A percentile compares a stretch with the other conserved stretches of the same genome.
Evolutionary conservation across 2,329 filamentous ascomycete genomes (phyloP).

Genomic region (Xylariaceae sp.): DNA sequence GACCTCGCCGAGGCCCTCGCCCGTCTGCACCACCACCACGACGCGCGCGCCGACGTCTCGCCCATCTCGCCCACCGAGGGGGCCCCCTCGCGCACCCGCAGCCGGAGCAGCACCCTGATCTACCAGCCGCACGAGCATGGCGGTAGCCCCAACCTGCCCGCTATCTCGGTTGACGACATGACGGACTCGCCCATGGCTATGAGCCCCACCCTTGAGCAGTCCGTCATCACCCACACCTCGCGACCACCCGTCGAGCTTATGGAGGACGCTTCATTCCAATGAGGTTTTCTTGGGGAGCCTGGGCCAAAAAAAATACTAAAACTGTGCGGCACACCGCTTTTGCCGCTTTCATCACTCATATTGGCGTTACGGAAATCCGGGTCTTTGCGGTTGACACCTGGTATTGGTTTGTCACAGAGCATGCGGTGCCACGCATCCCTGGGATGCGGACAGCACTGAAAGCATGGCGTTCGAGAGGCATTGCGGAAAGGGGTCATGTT

Average conservation of each 20-base stretch:
- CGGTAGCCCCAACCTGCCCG: conserved; percentile 49
- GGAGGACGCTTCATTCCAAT: conserved; percentile 24
- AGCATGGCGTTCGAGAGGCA: no score
- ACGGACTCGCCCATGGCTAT: conserved; percentile 45
- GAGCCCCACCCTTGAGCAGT: conserved; percentile 28
- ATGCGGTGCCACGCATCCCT: no score
- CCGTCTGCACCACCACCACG: conserved; percentile 44
- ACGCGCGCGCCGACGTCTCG: conserved; percentile 26
- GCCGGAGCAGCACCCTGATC: conserved; percentile 58
- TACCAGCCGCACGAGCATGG: conserved; percentile 54
- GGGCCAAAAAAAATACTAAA: neutral
- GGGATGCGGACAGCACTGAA: no score
- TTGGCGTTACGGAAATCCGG: no score
- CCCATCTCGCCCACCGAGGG: conserved; percentile 33
- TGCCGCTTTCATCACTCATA: no score
- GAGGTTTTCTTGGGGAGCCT: neutral
- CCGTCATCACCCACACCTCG: conserved; percentile 52
- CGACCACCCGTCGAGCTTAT: conserved; percentile 61
- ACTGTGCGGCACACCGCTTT: no score
- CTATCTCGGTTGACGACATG: conserved; percentile 61
- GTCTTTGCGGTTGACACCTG: no score
- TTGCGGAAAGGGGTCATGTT: no score
- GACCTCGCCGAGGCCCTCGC: conserved; percentile 60
- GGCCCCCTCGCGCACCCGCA: conserved; percentile 31
- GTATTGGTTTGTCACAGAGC: no score